Base-by-base conservation (phyloP, 2,329 filamentous ascomycete species). In the Acarospora socialis region DNA sequence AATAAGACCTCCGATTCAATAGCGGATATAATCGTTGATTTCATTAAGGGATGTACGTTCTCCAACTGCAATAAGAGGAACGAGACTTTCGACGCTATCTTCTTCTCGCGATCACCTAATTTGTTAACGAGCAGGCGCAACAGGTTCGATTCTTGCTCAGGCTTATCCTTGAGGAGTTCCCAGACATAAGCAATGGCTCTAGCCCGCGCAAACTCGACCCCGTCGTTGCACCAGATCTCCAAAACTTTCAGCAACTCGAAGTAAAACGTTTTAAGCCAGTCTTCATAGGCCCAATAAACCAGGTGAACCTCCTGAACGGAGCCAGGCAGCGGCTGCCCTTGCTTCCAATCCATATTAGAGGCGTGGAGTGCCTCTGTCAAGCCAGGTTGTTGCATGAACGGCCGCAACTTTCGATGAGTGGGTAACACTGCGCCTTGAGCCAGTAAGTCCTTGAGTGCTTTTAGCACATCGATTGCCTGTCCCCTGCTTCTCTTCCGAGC, bases 71-170 rank as follows among this genome's bases (percentile, higher is more conserved):
- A 66, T n/a, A 98, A 65, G 26, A 95, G 68, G 55, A 93, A 92
- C 0, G 90, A 95, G 2, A 87, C 79, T 38, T 86, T 74, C 3
- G 90, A 98, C 1, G 90, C 78, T 46, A 98, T 92, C 57, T 95
- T 98, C 52, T 84, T 84, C 43, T 92, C 83, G 26, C 80, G 81
- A 51, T 98, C 90, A 46, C 92, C 87, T 16, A 98, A 71, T 57
- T 98, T 98, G 63, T 95, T 95, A 44, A 98, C 83, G 36, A 98
- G 61, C 34, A 98, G 63, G 33, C 87, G 76, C 38, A 98, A 63
- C 40, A 98, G 61, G 52, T 98, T 98, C 34, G 87, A 79, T 55
- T 98, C 90, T 51, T 98, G 90, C 55, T 98, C 90, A 0, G 90
- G 87, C 59, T 93, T 98, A 53, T 93, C 86, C 53, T 83, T 90